Evolutionary conservation across 176 grass and related monocot species (phyloP).

Genomic region (Pontederia paniculata): DNA sequence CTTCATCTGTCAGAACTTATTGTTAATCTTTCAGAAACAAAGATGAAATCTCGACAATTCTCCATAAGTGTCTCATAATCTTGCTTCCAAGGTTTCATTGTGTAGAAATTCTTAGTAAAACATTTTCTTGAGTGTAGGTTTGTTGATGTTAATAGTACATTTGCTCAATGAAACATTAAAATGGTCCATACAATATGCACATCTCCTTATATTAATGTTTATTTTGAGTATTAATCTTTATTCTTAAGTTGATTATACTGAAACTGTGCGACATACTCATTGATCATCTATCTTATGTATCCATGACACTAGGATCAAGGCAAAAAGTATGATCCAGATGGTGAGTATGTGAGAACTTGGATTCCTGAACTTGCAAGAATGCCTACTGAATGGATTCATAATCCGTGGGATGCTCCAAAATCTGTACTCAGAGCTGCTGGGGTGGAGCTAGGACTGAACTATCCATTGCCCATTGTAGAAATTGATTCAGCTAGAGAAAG

Average conservation of each 20-base stretch:
- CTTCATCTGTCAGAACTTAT: not conserved
- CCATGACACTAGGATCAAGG: constrained; percentile 48
- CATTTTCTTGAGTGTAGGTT: too few species aligned
- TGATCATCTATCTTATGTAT: not conserved
- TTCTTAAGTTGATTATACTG: not conserved
- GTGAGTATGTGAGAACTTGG: constrained; percentile 87
- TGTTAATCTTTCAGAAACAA: too few species aligned
- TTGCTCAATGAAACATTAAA: too few species aligned
- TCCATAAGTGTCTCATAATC: too few species aligned
- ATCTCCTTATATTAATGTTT: too few species aligned
- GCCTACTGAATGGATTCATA: constrained; percentile 84
- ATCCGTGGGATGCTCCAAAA: constrained; percentile 70
- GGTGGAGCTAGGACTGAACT: constrained; percentile 73
- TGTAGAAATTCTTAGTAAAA: too few species aligned
- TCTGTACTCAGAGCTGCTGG: constrained; percentile 65
- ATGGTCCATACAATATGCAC: too few species aligned
- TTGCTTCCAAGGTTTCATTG: too few species aligned
- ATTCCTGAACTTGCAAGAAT: constrained; percentile 87
- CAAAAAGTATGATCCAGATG: constrained; percentile 72
- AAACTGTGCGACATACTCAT: not conserved
- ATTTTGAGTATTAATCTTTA: too few species aligned
- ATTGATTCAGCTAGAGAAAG: constrained; percentile 50
- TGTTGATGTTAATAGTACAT: too few species aligned
- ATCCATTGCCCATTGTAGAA: constrained; percentile 71
- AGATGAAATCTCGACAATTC: too few species aligned